Percentiles rank a stretch among this genome's conserved stretches.
phyloP scores from a whole-genome alignment of 352 stramenopile genomes.

The Aphanomyces euteiches region DNA sequence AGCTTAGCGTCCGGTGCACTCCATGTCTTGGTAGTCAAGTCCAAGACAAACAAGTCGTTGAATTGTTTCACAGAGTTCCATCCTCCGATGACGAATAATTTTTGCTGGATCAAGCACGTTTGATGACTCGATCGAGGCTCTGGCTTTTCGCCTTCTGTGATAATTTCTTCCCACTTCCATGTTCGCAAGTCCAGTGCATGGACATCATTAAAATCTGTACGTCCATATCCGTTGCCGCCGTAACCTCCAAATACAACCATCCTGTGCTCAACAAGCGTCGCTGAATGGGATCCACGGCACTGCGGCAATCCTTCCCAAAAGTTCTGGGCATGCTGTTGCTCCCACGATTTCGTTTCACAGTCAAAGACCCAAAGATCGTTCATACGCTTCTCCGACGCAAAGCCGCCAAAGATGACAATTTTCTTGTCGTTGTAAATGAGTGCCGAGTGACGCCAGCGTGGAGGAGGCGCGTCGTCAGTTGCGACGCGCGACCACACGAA shows the following conservation, averaged over 20 bases:
- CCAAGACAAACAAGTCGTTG: constrained; percentile 93
- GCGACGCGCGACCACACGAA: constrained; percentile 71
- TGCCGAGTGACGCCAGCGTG: constrained; percentile 82
- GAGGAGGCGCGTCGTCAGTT: constrained; percentile 58
- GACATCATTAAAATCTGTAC: constrained; percentile 95
- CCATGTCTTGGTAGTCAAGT: constrained; percentile 85
- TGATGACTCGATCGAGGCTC: constrained; percentile 92
- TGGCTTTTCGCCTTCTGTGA: constrained; percentile 84
- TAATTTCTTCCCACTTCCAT: constrained; percentile 89
- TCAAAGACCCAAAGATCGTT: constrained; percentile 97
- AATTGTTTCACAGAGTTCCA: constrained; percentile 97
- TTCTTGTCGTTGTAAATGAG: constrained; percentile 72
- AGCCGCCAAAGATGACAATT: constrained; percentile 94
- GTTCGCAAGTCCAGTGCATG: constrained; percentile 87
- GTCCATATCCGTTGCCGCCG: constrained; percentile 91
- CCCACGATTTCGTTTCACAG: constrained; percentile 90
- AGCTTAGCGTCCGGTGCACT: constrained; percentile 54
- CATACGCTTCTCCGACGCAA: constrained; percentile 89
- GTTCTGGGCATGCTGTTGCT: constrained; percentile 80
- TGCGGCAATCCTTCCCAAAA: constrained; percentile 88
- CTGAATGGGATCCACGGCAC: constrained; percentile 89
- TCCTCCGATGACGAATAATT: constrained; percentile 93
- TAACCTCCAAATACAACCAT: constrained; percentile 96
- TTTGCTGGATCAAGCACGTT: constrained; percentile 83
- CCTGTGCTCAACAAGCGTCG: constrained; percentile 82